These are phyloP conservation scores for Graphilbum ipis-grandicollis DNA, from an alignment of 2,329 filamentous ascomycete species.

Conservation along the genomic window DNA sequence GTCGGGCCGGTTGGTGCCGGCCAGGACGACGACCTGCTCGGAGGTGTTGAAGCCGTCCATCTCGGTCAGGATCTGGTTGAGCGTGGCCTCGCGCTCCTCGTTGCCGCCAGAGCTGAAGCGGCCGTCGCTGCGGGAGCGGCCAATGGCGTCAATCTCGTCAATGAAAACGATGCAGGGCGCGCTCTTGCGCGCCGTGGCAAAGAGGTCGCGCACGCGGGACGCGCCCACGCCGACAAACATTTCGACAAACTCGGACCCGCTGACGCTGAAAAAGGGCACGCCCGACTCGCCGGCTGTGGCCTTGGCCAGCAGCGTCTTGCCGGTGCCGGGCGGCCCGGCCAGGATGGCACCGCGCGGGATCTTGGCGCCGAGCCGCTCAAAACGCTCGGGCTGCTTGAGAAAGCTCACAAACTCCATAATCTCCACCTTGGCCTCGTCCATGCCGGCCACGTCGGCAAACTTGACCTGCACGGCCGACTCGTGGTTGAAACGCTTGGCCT, in stretches of 20 bases:
- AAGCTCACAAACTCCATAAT: slow-evolving; percentile 99
- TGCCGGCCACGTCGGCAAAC: slow-evolving; percentile 88
- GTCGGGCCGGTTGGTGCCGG: slow-evolving; percentile 90
- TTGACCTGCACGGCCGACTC: slow-evolving; percentile 94
- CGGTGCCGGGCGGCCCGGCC: slow-evolving; percentile 92
- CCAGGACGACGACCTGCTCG: slow-evolving; percentile 90
- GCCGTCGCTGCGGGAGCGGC: slow-evolving; percentile 70
- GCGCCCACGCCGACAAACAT: slow-evolving; percentile 99
- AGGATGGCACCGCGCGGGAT: slow-evolving; percentile 94
- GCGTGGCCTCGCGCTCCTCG: slow-evolving; percentile 88
- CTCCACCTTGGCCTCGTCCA: slow-evolving; percentile 95
- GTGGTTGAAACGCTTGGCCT: slow-evolving; percentile 94
- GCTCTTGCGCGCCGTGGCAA: slow-evolving; percentile 86
- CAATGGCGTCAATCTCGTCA: slow-evolving; percentile 96
- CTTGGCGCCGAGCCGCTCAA: slow-evolving; percentile 89
- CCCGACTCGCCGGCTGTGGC: slow-evolving; percentile 93
- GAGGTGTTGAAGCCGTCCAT: slow-evolving; percentile 99
- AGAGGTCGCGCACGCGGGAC: slow-evolving; percentile 85
- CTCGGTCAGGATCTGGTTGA: slow-evolving; percentile 96
- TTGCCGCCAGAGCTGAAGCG: slow-evolving; percentile 66
- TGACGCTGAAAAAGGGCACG: slow-evolving; percentile 96
- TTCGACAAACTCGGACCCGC: slow-evolving; percentile 96
- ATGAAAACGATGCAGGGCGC: slow-evolving; percentile 99
- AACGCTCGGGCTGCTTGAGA: slow-evolving; percentile 80
- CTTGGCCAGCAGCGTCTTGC: slow-evolving; percentile 94